phyloP scores from a whole-genome alignment of 1,139 yeast species.

The Candida pseudoviswanathii region DNA sequence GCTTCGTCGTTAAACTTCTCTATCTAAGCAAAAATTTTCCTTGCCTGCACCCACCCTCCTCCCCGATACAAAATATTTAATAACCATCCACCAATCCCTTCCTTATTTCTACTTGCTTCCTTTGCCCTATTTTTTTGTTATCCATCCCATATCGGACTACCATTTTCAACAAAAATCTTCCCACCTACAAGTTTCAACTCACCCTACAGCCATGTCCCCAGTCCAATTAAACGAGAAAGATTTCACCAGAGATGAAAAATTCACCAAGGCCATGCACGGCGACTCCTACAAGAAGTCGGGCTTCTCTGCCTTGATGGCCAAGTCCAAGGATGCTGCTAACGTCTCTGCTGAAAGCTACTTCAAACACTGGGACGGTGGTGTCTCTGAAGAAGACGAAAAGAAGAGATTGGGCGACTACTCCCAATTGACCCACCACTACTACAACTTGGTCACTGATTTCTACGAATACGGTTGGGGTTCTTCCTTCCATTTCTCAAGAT shows the following conservation, averaged over 20 bases:
- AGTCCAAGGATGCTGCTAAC: slow-evolving; percentile 75
- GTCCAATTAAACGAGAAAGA: slow-evolving; percentile 32
- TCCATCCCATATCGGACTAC: not conserved
- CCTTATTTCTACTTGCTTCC: not conserved
- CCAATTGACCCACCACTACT: slow-evolving; percentile 90
- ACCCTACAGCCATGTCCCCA: slow-evolving; percentile 13
- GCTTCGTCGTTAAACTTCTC: not conserved
- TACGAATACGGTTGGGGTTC: slow-evolving; percentile 99
- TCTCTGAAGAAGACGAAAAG: slow-evolving; percentile 73
- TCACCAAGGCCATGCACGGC: slow-evolving; percentile 88
- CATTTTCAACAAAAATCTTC: not conserved
- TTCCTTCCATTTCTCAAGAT: slow-evolving; percentile 96
- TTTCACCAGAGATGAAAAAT: slow-evolving; percentile 55
- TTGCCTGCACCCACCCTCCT: not conserved
- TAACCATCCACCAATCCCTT: not conserved
- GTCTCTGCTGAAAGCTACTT: slow-evolving; percentile 89
- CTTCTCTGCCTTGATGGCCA: slow-evolving; percentile 71
- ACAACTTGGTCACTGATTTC: slow-evolving; percentile 93
- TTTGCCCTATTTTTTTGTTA: not conserved
- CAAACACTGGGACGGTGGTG: slow-evolving; percentile 95
- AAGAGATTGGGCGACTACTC: slow-evolving; percentile 84
- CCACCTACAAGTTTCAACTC: slow-evolving; percentile 13
- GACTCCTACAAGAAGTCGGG: slow-evolving; percentile 69
- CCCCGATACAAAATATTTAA: not conserved
- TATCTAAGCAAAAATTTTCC: no score